A percentile compares a stretch with the other conserved stretches of the same genome.
Conservation (phyloP, 2,329 filamentous ascomycete genomes). For the Neoscytalidium dimidiatum region DNA sequence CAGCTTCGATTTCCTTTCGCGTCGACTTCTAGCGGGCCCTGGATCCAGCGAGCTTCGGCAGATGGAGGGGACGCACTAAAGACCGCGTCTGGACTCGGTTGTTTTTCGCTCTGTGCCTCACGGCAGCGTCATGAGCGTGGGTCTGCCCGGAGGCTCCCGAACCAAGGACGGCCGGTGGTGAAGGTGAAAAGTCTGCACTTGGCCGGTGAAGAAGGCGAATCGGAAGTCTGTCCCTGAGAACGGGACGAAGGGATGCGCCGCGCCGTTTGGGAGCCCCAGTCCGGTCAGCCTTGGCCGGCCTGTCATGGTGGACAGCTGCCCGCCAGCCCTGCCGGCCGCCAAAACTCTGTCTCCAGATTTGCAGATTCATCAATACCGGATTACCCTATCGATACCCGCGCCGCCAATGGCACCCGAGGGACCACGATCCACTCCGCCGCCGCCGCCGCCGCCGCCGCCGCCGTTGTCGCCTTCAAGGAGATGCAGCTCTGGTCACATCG, state of each 20-base stretch:
- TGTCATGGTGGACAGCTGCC: neutral
- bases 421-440: neutral
- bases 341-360: slow-evolving; percentile 11
- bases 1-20: neutral
- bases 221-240: neutral
- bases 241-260: slow-evolving; percentile 2
- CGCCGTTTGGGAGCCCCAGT: neutral
- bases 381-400: slow-evolving; percentile 10
- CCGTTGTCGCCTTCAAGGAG: neutral
- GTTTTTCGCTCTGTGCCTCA: neutral
- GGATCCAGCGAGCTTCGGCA: neutral
- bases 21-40: neutral
- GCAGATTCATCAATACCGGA: neutral
- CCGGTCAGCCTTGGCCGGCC: neutral
- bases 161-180: neutral
- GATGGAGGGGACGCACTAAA: neutral
- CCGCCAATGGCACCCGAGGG: neutral
- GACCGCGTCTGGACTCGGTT: neutral
- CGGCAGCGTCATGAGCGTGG: slow-evolving; percentile 9
- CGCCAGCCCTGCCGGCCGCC: slow-evolving; percentile 1
- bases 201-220: neutral
- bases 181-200: slow-evolving; percentile 14
- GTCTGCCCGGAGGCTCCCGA: neutral
- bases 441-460: too few species aligned
- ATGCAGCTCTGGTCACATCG: slow-evolving; percentile 6